Evolutionary conservation across 2,329 filamentous ascomycete species (phyloP), one percentile per base, ranked within the genome.

Genomic region (Emydomyces testavorans): DNA sequence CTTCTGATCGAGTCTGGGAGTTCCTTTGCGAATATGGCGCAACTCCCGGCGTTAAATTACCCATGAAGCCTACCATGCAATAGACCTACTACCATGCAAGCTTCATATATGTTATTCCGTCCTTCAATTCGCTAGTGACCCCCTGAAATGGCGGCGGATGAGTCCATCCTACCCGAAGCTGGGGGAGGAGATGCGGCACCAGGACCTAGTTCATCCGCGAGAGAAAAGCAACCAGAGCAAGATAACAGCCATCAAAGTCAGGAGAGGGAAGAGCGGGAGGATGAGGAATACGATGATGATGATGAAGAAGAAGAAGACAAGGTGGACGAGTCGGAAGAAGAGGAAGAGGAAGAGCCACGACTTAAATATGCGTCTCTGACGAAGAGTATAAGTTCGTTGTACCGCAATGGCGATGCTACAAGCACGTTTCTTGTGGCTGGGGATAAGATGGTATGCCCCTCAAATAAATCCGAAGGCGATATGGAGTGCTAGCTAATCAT

Each of bases 331-430:
- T 82, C 85, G 0, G 81, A 83, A 0, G 86, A 93, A 0, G 86
- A 89, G 0, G 88, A 92, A 2, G 89, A 95, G 4, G 90, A 96
- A 15, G 90, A 96, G 66, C 93, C 92, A 23, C 83, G 82, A 60
- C 77, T 98, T 58, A 98, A 98, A 67, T 95, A 95, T 64, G 83
- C 83, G 43, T 83, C 87, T 41, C 69, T 96, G 56, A 96, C 92
- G 6, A 82, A 81, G 52, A 82, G 83, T 58, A 70, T 98, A 52
- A 79, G 77, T 21, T 72, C 83, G 36, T 78, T 95, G 28, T 98
- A 98, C 69, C 82, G 88, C 50, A 94, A 94, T 69, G 89, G 87
- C 57, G 92, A 98, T 75, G 86, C 88, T 57, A 95, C 90, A 21
- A 95, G 89, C 65, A 74, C 85, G 6, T 94, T 94, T 63, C 70